Evolutionary conservation across 106 monocot genomes (phyloP).

Genomic region (Posidonia australis): DNA sequence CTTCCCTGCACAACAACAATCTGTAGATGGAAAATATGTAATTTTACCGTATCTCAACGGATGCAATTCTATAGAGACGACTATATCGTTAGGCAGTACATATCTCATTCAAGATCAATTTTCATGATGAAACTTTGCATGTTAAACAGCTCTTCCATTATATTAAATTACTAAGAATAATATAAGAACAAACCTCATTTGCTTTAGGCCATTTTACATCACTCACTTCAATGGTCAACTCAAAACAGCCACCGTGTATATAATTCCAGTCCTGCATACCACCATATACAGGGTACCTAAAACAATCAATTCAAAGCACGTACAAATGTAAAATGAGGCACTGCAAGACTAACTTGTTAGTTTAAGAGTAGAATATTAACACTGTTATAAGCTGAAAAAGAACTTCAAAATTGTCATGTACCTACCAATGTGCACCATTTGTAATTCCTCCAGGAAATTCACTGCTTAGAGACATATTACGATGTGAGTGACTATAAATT

Average conservation of each 20-base stretch:
- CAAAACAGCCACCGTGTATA: conserved; percentile 95
- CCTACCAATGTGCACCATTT: conserved; percentile 88
- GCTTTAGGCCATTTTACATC: conserved; percentile 96
- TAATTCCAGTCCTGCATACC: conserved; percentile 99
- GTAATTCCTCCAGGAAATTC: conserved; percentile 92
- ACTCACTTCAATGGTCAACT: conserved; percentile 88
- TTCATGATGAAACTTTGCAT: too few species aligned
- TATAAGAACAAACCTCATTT: conserved; percentile 43
- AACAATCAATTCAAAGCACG: conserved; percentile 9
- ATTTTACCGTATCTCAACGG: too few species aligned
- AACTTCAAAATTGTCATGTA: not conserved
- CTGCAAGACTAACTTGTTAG: too few species aligned
- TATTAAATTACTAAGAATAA: not conserved
- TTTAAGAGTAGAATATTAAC: too few species aligned
- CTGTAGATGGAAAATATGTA: too few species aligned
- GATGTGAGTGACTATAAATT: conserved; percentile 72
- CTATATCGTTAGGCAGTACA: too few species aligned
- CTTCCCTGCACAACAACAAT: too few species aligned
- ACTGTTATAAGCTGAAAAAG: too few species aligned
- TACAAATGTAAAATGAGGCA: conserved; percentile 3
- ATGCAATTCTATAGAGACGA: too few species aligned
- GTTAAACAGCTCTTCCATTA: not conserved
- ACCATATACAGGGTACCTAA: conserved; percentile 97
- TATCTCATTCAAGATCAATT: too few species aligned
- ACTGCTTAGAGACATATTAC: conserved; percentile 84